Evolutionary conservation across 1,139 yeast genomes (phyloP), one percentile per base, ranked within the genome.

Genomic region (Geotrichum carabidarum): DNA sequence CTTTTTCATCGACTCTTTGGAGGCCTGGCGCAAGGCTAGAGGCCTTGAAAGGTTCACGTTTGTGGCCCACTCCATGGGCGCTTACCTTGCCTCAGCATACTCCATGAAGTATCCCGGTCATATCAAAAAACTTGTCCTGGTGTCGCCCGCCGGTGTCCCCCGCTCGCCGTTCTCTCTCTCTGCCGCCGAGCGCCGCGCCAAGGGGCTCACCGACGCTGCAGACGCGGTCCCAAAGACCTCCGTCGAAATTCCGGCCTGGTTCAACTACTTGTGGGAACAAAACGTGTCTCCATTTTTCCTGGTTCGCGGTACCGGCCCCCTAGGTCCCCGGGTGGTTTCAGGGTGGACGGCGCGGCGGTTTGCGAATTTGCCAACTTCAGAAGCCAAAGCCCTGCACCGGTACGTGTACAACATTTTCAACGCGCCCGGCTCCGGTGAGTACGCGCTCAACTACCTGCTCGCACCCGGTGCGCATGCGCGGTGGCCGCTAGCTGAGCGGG

Each of bases 11-110:
- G 95, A 88, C 61, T 75, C 91, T 1, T 68, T 93, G n/a, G 98
- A 93, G 66, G 75, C 74, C 59, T 93, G 99, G 99, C 77, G 98
- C 60, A 66, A 67, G 42, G 74, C 72, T 34, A 76, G 86, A 45
- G 69, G 69, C 4, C 65, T 74, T 32, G 69, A 68, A 14, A 78
- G 78, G 59, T 83, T 93, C 63, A 82, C 86, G 32, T 69, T 93
- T 27, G 78, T 93, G 57, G 97, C 96, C 0, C 99, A 93, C 70
- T 90, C 98, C 0, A 81, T 90, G 64, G 99, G 99, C 17, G 98
- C 96, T 0, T 90, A 90, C 64, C 71, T 93, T 57, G 83, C 94
- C 27, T 79, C 86, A 58, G 82, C 87, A 9, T 93, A 93, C 68
- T 83, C 93, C 7, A 63, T 83, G 63, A 83, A 83, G 62, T 84